Conservation (phyloP, 805 yeast species). For the Candida ascalaphidarum region DNA sequence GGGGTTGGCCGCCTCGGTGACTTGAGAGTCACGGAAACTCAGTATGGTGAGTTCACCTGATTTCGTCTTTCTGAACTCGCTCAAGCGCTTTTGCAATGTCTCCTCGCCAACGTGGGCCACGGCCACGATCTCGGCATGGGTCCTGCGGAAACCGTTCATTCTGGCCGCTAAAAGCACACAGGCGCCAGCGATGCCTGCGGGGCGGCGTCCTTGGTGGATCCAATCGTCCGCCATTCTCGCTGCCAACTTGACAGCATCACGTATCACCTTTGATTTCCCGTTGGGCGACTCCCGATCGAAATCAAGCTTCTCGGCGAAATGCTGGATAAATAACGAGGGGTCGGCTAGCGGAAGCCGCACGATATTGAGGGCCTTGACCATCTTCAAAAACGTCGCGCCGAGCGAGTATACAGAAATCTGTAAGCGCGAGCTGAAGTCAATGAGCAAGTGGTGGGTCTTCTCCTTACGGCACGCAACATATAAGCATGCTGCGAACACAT, state of each 20-base stretch:
- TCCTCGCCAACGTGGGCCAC: conserved; percentile 94
- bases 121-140: conserved; percentile 89
- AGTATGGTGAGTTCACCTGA: conserved; percentile 68
- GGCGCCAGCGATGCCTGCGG: conserved; percentile 98
- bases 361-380: conserved; percentile 81
- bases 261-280: conserved; percentile 62
- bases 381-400: conserved; percentile 90
- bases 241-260: conserved; percentile 82
- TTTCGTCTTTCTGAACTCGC: conserved; percentile 74
- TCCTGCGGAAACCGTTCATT: conserved; percentile 90
- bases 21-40: conserved; percentile 53
- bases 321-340: conserved; percentile 88
- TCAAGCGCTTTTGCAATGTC: conserved; percentile 82
- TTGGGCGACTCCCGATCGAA: too few relatives aligned
- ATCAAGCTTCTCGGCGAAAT: conserved; percentile 81
- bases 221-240: conserved; percentile 90
- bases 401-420: conserved; percentile 89
- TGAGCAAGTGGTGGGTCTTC: conserved; percentile 88
- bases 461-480: conserved; percentile 92
- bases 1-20: conserved; percentile 52
- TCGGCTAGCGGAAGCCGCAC: conserved; percentile 80
- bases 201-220: conserved; percentile 95
- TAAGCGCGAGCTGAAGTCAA: conserved; percentile 85
- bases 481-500: conserved; percentile 90
- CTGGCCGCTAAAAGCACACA: conserved; percentile 88